phyloP scores from a whole-genome alignment of 2,329 filamentous ascomycete genomes.

The Triangularia verruculosa region DNA sequence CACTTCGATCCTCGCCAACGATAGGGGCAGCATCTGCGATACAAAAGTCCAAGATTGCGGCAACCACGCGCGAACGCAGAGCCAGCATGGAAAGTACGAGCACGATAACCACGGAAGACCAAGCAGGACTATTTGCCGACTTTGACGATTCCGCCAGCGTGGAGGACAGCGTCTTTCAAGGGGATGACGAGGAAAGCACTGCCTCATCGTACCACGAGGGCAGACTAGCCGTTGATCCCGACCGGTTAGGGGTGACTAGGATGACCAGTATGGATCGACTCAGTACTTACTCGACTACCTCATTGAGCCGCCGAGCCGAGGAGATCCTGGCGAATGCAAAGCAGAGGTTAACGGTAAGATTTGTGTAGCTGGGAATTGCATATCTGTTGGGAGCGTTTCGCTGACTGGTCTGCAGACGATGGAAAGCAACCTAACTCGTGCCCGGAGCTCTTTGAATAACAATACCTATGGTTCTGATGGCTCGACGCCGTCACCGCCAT shows the following conservation, averaged over 20 bases:
- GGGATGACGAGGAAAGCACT: slow-evolving; percentile 65
- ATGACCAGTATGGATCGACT: slow-evolving; percentile 28
- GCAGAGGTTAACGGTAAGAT: slow-evolving; percentile 78
- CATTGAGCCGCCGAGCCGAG: slow-evolving; percentile 79
- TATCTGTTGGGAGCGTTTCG: neutral
- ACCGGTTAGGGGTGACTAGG: slow-evolving; percentile 27
- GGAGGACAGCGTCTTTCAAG: slow-evolving; percentile 63
- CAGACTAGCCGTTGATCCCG: slow-evolving; percentile 33
- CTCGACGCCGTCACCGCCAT: slow-evolving; percentile 52
- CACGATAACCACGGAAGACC: slow-evolving; percentile 54
- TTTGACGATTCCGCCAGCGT: slow-evolving; percentile 62
- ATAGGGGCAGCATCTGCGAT: slow-evolving; percentile 42
- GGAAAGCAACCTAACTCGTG: slow-evolving; percentile 85
- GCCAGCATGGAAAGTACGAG: slow-evolving; percentile 59
- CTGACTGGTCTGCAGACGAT: slow-evolving; percentile 61
- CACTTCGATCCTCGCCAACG: slow-evolving; percentile 45
- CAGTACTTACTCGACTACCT: slow-evolving; percentile 63
- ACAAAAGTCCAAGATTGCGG: slow-evolving; percentile 42
- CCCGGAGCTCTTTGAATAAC: slow-evolving; percentile 64
- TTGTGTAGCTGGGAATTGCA: slow-evolving; percentile 14
- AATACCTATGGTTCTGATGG: slow-evolving; percentile 49
- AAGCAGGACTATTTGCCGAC: slow-evolving; percentile 52
- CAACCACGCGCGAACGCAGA: slow-evolving; percentile 46
- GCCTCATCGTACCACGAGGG: slow-evolving; percentile 55
- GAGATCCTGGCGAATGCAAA: slow-evolving; percentile 92